A percentile compares a stretch with the other conserved stretches of the same genome.
These are phyloP conservation scores for Corymbia citriodora DNA, from an alignment of 441 rosid genomes.

Conservation along the genomic window DNA sequence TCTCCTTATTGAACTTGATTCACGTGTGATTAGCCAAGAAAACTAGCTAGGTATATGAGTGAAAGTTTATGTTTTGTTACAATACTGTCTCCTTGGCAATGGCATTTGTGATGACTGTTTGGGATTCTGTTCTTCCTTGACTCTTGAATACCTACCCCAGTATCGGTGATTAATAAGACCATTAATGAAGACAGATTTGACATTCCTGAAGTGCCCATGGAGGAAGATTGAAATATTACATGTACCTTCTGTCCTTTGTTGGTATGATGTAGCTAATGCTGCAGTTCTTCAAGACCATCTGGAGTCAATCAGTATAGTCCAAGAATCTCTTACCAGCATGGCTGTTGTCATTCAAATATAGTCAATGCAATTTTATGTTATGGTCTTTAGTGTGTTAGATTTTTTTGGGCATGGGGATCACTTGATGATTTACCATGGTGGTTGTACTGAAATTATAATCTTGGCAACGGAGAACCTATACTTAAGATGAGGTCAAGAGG, in stretches of 20 bases:
- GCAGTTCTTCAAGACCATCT: not conserved
- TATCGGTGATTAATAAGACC: slow-evolving; percentile 53
- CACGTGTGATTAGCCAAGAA: not conserved
- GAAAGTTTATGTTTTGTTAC: not conserved
- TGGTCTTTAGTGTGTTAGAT: not conserved
- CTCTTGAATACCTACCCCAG: slow-evolving; percentile 40
- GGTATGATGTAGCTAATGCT: not conserved
- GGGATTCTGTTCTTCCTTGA: slow-evolving; percentile 36
- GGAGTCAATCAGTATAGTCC: not conserved
- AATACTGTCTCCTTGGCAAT: not conserved
- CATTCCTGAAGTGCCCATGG: slow-evolving; percentile 92
- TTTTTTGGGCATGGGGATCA: not conserved
- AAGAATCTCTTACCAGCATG: not conserved
- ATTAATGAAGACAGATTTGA: slow-evolving; percentile 85
- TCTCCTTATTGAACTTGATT: not conserved
- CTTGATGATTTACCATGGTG: not conserved
- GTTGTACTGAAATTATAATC: not conserved
- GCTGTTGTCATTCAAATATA: not conserved
- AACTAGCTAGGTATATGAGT: not conserved
- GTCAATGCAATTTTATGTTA: not conserved
- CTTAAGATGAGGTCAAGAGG: not conserved
- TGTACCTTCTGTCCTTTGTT: not conserved
- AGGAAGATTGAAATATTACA: slow-evolving; percentile 49
- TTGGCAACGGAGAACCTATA: not conserved
- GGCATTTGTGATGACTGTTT: not conserved